phyloP scores from a whole-genome alignment of 1,139 yeast genomes.

The Sugiyamaella japonica region DNA sequence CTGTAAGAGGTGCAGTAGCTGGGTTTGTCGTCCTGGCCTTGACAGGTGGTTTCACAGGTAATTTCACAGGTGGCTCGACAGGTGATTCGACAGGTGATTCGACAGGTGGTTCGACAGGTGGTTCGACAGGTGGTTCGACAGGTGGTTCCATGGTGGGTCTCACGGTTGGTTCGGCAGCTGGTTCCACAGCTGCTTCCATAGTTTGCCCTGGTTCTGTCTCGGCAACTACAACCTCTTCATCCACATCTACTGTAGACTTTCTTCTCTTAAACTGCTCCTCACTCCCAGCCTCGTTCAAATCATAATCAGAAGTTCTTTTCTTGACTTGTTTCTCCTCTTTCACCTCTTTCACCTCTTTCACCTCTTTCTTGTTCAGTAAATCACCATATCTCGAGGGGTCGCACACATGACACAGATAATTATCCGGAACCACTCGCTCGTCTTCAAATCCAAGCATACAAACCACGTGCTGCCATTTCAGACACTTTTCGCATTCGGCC shows the following conservation, averaged over 20 bases:
- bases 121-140: neutral
- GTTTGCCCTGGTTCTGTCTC: neutral
- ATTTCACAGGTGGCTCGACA: neutral
- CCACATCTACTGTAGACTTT: neutral
- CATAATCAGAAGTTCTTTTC: neutral
- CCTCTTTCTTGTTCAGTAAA: slow-evolving; percentile 3
- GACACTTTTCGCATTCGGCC: slow-evolving; percentile 78
- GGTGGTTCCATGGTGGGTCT: neutral
- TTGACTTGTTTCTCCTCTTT: neutral
- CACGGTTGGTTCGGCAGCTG: neutral
- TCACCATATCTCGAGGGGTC: slow-evolving; percentile 23
- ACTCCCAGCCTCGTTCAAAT: neutral
- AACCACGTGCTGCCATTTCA: slow-evolving; percentile 80
- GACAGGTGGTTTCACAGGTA: neutral
- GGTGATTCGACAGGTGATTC: neutral
- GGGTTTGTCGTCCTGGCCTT: too few species aligned
- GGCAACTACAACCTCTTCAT: neutral
- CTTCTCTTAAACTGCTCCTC: neutral
- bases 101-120: neutral
- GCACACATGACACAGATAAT: slow-evolving; percentile 54
- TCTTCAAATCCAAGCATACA: slow-evolving; percentile 62
- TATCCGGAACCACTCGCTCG: slow-evolving; percentile 46
- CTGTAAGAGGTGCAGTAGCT: neutral
- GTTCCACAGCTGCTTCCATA: neutral
- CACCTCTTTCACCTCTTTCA: slow-evolving; percentile 14